Evolutionary conservation across 2,329 filamentous ascomycete species (phyloP).

Genomic region (Apiospora arundinis): DNA sequence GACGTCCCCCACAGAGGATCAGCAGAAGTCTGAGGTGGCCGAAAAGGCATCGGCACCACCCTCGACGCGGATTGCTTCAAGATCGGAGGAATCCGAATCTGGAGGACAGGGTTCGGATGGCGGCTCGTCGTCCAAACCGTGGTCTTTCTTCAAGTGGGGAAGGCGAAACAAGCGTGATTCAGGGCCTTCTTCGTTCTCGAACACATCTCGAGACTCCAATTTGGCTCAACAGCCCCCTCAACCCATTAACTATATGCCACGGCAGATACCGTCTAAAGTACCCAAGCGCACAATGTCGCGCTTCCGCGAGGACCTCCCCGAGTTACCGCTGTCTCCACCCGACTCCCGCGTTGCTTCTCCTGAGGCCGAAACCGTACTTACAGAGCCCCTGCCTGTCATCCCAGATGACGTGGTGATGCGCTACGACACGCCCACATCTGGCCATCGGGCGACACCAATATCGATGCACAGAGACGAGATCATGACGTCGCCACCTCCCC

Average conservation of each 20-base stretch:
- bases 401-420: slow-evolving; percentile 42
- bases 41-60: slow-evolving; percentile 40
- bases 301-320: slow-evolving; percentile 90
- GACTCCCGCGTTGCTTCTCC: slow-evolving; percentile 82
- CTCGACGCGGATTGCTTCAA: slow-evolving; percentile 35
- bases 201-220: slow-evolving; percentile 90
- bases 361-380: slow-evolving; percentile 57
- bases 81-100: slow-evolving; percentile 55
- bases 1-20: slow-evolving; percentile 53
- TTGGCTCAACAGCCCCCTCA: slow-evolving; percentile 47
- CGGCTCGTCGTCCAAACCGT: slow-evolving; percentile 56
- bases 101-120: slow-evolving; percentile 62
- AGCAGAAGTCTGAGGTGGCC: slow-evolving; percentile 40
- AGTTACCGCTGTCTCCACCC: slow-evolving; percentile 84
- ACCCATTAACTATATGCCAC: slow-evolving; percentile 41
- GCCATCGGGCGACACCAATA: slow-evolving; percentile 53
- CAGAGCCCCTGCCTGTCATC: slow-evolving; percentile 43
- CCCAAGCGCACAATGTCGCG: slow-evolving; percentile 86
- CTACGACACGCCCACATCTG: slow-evolving; percentile 56
- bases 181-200: slow-evolving; percentile 82
- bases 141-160: slow-evolving; percentile 79
- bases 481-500: slow-evolving; percentile 60
- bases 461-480: slow-evolving; percentile 49
- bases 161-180: slow-evolving; percentile 59
- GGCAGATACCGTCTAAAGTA: slow-evolving; percentile 49